phyloP scores from a whole-genome alignment of 441 rosid species.

The Euphorbia schlechtendalii region DNA sequence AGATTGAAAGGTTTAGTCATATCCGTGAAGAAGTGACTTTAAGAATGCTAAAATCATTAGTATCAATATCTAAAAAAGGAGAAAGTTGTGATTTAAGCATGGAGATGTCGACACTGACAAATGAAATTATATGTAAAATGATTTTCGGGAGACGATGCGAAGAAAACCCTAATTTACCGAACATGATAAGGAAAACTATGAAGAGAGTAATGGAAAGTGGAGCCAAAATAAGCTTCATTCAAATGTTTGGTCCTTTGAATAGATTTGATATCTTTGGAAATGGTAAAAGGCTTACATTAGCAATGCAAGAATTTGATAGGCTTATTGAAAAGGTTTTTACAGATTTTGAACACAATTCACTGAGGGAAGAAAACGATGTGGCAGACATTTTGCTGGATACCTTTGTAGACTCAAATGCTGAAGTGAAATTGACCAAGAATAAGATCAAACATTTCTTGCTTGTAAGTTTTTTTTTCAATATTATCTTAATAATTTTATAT shows the following conservation, averaged over 20 bases:
- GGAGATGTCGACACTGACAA: constrained; percentile 11
- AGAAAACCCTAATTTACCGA: constrained; percentile 8
- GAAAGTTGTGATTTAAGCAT: neutral
- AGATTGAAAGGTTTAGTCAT: constrained; percentile 11
- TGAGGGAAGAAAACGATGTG: constrained; percentile 5
- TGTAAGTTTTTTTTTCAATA: neutral
- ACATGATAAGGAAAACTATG: constrained; percentile 2
- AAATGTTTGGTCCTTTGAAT: constrained; percentile 14
- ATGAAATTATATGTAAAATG: constrained; percentile 17
- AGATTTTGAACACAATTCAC: constrained; percentile 10
- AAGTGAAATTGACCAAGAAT: constrained; percentile 13
- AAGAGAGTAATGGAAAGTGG: constrained; percentile 4
- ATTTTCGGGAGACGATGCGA: constrained; percentile 10
- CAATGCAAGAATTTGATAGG: constrained; percentile 2
- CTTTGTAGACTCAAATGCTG: neutral
- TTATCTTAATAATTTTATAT: too few species aligned
- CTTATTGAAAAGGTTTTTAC: constrained; percentile 12
- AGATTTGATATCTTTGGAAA: constrained; percentile 16
- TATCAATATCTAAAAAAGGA: neutral
- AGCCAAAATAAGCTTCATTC: constrained; percentile 9
- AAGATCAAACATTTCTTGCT: constrained; percentile 15
- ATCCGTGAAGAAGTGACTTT: constrained; percentile 3
- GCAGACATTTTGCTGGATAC: constrained; percentile 5
- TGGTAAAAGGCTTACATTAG: constrained; percentile 9
- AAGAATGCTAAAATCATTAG: neutral